Percentiles rank a stretch among this genome's conserved stretches.
Conservation (phyloP, 2,329 filamentous ascomycete species). For the Cladosporium phlei region DNA sequence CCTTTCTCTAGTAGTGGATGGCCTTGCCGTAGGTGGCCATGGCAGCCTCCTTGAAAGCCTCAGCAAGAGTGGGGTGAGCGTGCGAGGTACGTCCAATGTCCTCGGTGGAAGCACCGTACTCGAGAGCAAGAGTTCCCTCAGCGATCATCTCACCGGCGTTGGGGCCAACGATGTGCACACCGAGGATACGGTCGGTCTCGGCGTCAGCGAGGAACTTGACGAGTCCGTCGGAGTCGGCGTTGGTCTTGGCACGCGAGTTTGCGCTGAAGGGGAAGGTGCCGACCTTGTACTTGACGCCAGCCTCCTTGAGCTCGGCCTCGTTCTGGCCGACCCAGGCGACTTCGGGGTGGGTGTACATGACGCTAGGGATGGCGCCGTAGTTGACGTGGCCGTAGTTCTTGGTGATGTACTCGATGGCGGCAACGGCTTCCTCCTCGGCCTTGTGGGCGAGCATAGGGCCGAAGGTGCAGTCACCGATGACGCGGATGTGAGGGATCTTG, state of each 20-base stretch:
- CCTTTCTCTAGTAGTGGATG: slow-evolving; percentile 71
- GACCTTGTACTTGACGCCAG: slow-evolving; percentile 84
- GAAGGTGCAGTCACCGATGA: slow-evolving; percentile 32
- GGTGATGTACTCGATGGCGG: slow-evolving; percentile 92
- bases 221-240: slow-evolving; percentile 89
- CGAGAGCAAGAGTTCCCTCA: slow-evolving; percentile 87
- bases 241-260: slow-evolving; percentile 98
- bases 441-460: slow-evolving; percentile 96
- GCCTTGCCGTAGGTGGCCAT: slow-evolving; percentile 96
- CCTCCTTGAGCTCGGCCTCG: slow-evolving; percentile 89
- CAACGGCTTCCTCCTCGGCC: slow-evolving; percentile 95
- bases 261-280: slow-evolving; percentile 96
- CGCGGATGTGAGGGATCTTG: slow-evolving; percentile 93
- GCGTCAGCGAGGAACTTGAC: slow-evolving; percentile 97
- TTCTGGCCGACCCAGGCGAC: slow-evolving; percentile 98
- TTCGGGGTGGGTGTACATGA: slow-evolving; percentile 99
- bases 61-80: slow-evolving; percentile 89
- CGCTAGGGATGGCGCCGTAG: slow-evolving; percentile 93
- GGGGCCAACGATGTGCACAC: slow-evolving; percentile 82
- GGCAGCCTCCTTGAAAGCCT: slow-evolving; percentile 99
- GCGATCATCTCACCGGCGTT: slow-evolving; percentile 99
- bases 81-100: slow-evolving; percentile 93
- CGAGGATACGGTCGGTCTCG: slow-evolving; percentile 91
- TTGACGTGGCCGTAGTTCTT: slow-evolving; percentile 98
- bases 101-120: slow-evolving; percentile 94